A percentile compares a stretch with the other conserved stretches of the same genome.
Conservation (phyloP, 2,329 filamentous ascomycete species). For the Didymella pomorum region DNA sequence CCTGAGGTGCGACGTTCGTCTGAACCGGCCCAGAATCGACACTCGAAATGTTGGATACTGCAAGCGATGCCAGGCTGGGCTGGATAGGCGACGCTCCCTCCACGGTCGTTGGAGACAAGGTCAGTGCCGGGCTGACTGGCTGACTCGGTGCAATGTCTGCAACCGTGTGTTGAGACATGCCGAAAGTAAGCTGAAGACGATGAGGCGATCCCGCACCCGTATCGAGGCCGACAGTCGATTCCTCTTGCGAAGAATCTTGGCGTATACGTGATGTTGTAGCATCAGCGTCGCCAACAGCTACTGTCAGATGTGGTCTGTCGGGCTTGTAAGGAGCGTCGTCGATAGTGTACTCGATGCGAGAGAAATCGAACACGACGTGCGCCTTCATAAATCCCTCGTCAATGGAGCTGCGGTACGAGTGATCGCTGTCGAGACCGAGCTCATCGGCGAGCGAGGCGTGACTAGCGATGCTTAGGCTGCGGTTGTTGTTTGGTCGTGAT, state of each 20-base stretch:
- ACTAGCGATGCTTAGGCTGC: neutral
- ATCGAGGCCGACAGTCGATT: neutral
- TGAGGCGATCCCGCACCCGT: neutral
- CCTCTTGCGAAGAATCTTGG: neutral
- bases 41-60: neutral
- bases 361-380: neutral
- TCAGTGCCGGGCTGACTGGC: neutral
- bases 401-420: neutral
- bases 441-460: neutral
- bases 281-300: neutral
- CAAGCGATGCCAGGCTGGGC: neutral
- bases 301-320: neutral
- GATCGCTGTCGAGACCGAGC: conserved; percentile 1
- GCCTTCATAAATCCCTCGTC: neutral
- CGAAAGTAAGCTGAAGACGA: neutral
- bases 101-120: neutral
- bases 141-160: neutral
- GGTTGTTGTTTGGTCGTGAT: neutral
- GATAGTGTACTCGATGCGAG: neutral
- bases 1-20: neutral
- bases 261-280: neutral
- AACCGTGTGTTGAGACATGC: neutral
- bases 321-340: neutral
- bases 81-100: neutral
- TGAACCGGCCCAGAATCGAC: neutral